Conservation (phyloP, 805 yeast genomes). For the Yamadazyma sp. region DNA sequence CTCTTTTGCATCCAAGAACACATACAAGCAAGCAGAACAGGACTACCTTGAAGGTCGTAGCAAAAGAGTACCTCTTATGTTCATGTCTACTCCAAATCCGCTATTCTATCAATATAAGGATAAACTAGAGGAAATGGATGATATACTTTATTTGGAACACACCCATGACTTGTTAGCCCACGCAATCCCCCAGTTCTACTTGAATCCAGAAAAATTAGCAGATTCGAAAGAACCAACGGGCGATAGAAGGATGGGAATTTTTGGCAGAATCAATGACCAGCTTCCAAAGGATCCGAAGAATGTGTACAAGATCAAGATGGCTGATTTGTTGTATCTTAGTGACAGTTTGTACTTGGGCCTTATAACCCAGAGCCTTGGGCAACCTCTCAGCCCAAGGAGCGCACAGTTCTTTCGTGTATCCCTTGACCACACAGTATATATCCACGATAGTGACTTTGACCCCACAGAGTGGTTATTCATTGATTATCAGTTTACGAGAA, state of each 20-base stretch:
- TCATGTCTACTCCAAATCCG: constrained; percentile 24
- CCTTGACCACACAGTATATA: constrained; percentile 36
- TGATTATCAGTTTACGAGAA: constrained; percentile 31
- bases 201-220: constrained; percentile 6
- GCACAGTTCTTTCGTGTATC: constrained; percentile 35
- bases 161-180: constrained; percentile 25
- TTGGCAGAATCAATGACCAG: constrained; percentile 29
- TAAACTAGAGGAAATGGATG: constrained; percentile 16
- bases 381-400: constrained; percentile 16
- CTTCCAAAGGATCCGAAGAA: constrained; percentile 22
- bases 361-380: constrained; percentile 26
- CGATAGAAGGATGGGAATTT: constrained; percentile 27
- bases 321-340: constrained; percentile 16
- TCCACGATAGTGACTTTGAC: constrained; percentile 37
- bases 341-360: constrained; percentile 35
- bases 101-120: constrained; percentile 23
- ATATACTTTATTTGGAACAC: constrained; percentile 20
- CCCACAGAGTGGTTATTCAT: constrained; percentile 37
- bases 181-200: constrained; percentile 25
- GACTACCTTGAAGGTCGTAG: constrained; percentile 19
- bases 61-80: constrained; percentile 31
- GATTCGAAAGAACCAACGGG: constrained; percentile 17
- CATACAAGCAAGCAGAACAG: constrained; percentile 16
- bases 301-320: constrained; percentile 7
- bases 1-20: constrained; percentile 33